Percentiles rank a stretch among this genome's conserved stretches.
Conservation (phyloP, 2,329 filamentous ascomycete genomes). For the Cladosporium halotolerans region DNA sequence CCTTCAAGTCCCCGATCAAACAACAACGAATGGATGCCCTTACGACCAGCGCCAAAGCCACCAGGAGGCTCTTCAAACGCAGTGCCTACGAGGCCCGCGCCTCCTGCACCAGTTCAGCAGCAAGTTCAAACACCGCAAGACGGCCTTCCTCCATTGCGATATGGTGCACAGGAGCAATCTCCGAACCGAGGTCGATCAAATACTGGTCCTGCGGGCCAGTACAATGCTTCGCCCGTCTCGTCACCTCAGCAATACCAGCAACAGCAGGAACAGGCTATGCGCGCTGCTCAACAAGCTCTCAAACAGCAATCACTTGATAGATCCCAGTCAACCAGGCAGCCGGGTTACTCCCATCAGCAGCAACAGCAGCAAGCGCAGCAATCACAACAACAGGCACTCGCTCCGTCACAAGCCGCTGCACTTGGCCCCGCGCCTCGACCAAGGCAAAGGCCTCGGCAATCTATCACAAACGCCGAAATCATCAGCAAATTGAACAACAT, state of each 20-base stretch:
- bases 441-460: slow-evolving; percentile 72
- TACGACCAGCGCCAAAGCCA: slow-evolving; percentile 80
- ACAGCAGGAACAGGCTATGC: slow-evolving; percentile 80
- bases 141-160: background rate
- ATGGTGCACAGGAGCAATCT: slow-evolving; percentile 10
- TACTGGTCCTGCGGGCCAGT: slow-evolving; percentile 36
- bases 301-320: slow-evolving; percentile 57
- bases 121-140: slow-evolving; percentile 2
- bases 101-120: slow-evolving; percentile 35
- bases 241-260: slow-evolving; percentile 50
- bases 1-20: slow-evolving; percentile 36
- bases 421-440: slow-evolving; percentile 59
- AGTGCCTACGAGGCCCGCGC: slow-evolving; percentile 36
- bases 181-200: slow-evolving; percentile 39
- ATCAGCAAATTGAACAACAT: slow-evolving; percentile 78
- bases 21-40: slow-evolving; percentile 48
- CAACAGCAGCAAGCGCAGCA: slow-evolving; percentile 41
- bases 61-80: slow-evolving; percentile 51
- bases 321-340: slow-evolving; percentile 59
- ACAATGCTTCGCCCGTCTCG: slow-evolving; percentile 42
- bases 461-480: slow-evolving; percentile 64
- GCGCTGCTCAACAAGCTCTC: slow-evolving; percentile 72
- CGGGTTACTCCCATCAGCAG: slow-evolving; percentile 32
- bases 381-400: slow-evolving; percentile 16
- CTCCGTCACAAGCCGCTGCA: slow-evolving; percentile 41